A percentile compares a stretch with the other conserved stretches of the same genome.
Conservation (phyloP, 129 eudicot genomes). For the sunflower (Helianthus annuus) region HanXRQr2.0-SUNRISE NC_035435.2:27898760-27899259, state of each 20-base stretch:
- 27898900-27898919: constrained; percentile 1
- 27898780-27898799: constrained; percentile 26
- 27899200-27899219: not conserved
- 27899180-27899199: no score
- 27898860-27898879: constrained; percentile 27
- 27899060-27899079: not conserved
- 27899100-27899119: not conserved
- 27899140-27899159: not conserved
- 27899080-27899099: not conserved
- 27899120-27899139: not conserved
- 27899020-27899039: constrained; percentile 10
- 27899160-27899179: no score
- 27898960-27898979: constrained; percentile 5
- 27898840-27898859: constrained; percentile 7
- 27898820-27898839: constrained; percentile 19
- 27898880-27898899: not conserved
- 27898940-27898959: constrained; percentile 8
- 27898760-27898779: constrained; percentile 23
- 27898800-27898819: constrained; percentile 22
- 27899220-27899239: not conserved
- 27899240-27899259: not conserved
- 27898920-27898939: constrained; percentile 19
- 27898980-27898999: constrained; percentile 10
- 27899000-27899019: not conserved
- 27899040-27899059: not conserved